phyloP scores from a whole-genome alignment of 306 rosid genomes.

The Castanea sativa region DNA sequence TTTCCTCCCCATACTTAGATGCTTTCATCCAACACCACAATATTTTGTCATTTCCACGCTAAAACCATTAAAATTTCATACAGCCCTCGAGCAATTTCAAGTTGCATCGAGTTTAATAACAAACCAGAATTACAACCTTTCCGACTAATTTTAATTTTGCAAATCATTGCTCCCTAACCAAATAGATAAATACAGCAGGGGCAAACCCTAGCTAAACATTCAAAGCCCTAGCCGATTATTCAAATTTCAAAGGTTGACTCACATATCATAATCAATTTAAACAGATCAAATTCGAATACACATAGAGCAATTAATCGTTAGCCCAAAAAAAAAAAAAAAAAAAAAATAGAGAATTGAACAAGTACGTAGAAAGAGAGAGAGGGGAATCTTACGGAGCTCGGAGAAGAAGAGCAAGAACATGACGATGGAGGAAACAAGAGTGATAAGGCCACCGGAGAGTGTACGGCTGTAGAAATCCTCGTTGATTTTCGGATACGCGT shows the following conservation, averaged over 20 bases:
- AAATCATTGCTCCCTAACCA: neutral
- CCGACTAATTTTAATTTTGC: neutral
- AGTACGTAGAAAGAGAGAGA: neutral
- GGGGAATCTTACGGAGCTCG: slow-evolving; percentile 68
- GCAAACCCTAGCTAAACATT: neutral
- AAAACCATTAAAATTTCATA: neutral
- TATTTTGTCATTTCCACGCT: neutral
- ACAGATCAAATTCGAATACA: neutral
- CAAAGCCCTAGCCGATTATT: neutral
- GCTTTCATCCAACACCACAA: too few relatives aligned
- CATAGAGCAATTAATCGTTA: neutral
- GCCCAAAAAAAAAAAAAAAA: neutral
- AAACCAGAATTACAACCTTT: neutral
- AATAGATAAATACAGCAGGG: neutral
- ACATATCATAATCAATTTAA: neutral
- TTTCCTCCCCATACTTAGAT: too few relatives aligned
- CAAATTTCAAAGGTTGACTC: neutral
- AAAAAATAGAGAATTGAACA: neutral
- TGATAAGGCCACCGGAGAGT: slow-evolving; percentile 94
- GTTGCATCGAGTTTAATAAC: neutral
- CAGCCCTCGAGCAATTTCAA: neutral
- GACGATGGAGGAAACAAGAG: slow-evolving; percentile 77
- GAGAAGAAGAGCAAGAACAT: slow-evolving; percentile 92
- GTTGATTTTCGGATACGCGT: slow-evolving; percentile 94
- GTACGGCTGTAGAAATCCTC: slow-evolving; percentile 98